Evolutionary conservation across 2,329 filamentous ascomycete genomes (phyloP), one percentile per base, ranked within the genome.

Genomic region (Trichoderma simmonsii): DNA sequence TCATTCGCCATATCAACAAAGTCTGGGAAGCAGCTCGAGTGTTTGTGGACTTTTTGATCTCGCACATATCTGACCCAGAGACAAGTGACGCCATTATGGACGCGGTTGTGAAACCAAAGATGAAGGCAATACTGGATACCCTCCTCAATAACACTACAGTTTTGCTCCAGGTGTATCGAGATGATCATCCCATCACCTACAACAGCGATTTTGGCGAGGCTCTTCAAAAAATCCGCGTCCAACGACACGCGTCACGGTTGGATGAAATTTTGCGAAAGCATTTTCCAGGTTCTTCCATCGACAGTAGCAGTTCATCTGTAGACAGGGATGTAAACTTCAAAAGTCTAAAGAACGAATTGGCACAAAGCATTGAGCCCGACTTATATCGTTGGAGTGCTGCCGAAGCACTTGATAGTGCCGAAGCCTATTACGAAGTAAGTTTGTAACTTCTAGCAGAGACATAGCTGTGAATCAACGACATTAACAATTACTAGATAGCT

Each of bases 101-200:
- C 1, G 57, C 28, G 0, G 43, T 78, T 2, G 32, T 79, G 9
- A 65, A 73, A n/a, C 65, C 73, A 0, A 75, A 73, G 7, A 71
- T 79, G 0, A 72, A 77, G 12, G 34, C 6, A 4, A 64, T 78
- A 3, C 73, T 73, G 11, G 51, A 73, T 4, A 74, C 73, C 4
- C 79, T 86, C 1, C 78, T 83, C 7, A 72, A 74, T 0, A 87
- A 87, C 74, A 78, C 84, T 1, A 67, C 72, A 0, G 82, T 86
- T 65, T 75, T 91, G 2, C 77, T 90, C 0, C 75, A 78, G 4
- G 6, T 82, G 86, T 78, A 85, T 81, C 73, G 77, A 6, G 48
- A 78, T 9, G 76, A 81, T 0, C 85, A 88, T 74, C 86, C 86
- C 0, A 86, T 88, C 43, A 90, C 86, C 0, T 89, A 89, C 73